Percentiles rank a stretch among this genome's conserved stretches.
phyloP scores from a whole-genome alignment of 2,329 filamentous ascomycete species.

The Neoarthrinium moseri region DNA sequence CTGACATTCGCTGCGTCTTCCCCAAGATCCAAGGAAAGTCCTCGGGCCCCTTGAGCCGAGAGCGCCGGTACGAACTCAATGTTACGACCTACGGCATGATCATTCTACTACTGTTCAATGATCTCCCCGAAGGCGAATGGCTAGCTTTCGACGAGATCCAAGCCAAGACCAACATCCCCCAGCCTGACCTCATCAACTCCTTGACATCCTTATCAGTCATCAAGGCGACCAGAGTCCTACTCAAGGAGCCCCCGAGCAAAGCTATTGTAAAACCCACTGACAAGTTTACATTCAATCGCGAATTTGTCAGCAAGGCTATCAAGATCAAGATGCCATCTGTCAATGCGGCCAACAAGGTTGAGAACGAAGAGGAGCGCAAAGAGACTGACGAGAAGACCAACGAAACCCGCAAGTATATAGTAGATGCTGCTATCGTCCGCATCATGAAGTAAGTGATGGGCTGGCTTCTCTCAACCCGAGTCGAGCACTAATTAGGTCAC shows the following conservation, averaged over 20 bases:
- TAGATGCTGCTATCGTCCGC: conserved; percentile 75
- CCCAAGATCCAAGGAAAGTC: conserved; percentile 70
- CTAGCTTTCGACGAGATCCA: conserved; percentile 76
- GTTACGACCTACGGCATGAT: conserved; percentile 93
- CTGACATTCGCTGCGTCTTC: conserved; percentile 81
- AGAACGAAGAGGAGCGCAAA: conserved; percentile 67
- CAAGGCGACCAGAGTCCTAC: conserved; percentile 72
- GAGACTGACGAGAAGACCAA: conserved; percentile 76
- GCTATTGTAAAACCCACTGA: conserved; percentile 70
- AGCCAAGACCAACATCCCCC: conserved; percentile 74
- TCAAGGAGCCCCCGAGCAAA: conserved; percentile 79
- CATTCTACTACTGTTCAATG: conserved; percentile 86
- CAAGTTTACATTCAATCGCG: conserved; percentile 76
- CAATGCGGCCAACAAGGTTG: conserved; percentile 78
- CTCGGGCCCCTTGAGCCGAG: conserved; percentile 56
- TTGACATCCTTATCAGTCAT: conserved; percentile 81
- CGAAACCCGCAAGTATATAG: conserved; percentile 66
- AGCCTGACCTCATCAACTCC: conserved; percentile 70
- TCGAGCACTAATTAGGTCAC: conserved; percentile 1
- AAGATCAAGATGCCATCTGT: conserved; percentile 90
- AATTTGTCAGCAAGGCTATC: conserved; percentile 78
- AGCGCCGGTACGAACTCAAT: conserved; percentile 83
- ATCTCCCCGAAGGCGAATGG: conserved; percentile 53
- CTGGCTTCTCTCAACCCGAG: background rate
- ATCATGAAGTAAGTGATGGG: conserved; percentile 76